Evolutionary conservation across 164 flowering plant genomes (phyloP), one percentile per base, ranked within the genome.

Genomic region (Tetracentron sinense): DNA sequence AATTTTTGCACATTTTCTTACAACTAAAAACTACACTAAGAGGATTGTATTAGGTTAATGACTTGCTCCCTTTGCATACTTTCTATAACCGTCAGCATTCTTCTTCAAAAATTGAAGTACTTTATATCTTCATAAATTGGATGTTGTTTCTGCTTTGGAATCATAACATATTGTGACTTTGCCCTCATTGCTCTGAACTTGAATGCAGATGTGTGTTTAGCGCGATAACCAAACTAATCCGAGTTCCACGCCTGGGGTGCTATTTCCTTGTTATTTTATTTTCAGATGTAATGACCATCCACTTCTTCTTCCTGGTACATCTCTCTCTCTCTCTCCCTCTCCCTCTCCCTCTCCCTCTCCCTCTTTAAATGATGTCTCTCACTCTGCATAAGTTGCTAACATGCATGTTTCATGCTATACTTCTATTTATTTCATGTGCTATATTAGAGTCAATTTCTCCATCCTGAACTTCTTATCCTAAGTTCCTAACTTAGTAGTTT

Each of bases 251-350:
- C 11, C 19, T 83, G 70, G 97, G 97, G 44, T 89, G 91, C 81
- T 94, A 94, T 77, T 94, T 90, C 66, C 84, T 94, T 25, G 97
- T 94, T 12, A 89, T 94, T 60, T 64, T 87, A 54, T 82, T 83
- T 69, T 90, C 98, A 11, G 98, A 94, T 70, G 91, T 90, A 29
- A 94, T 94, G 98, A 90, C 98, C 60, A 86, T 94, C 73, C 97
- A 94, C 71, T 90, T 94, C 77, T 94, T 94, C 86, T 94, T 90
- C 88, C 82, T 90, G 96, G 98, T 90, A 90, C 26, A 16, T 26
- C 20, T 62, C 54, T 49, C 44, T 38, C 44, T 38, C 44, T 38
- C 44, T 38, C 44, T 38, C 14, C 11, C 44, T 10, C 5, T 38
- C 44, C 38, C 4, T 33, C 38, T 10, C 38, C 38, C 38, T 10